phyloP scores from a whole-genome alignment of 192 early-diverging fungal genomes.

The Radiomyces spectabilis region DNA sequence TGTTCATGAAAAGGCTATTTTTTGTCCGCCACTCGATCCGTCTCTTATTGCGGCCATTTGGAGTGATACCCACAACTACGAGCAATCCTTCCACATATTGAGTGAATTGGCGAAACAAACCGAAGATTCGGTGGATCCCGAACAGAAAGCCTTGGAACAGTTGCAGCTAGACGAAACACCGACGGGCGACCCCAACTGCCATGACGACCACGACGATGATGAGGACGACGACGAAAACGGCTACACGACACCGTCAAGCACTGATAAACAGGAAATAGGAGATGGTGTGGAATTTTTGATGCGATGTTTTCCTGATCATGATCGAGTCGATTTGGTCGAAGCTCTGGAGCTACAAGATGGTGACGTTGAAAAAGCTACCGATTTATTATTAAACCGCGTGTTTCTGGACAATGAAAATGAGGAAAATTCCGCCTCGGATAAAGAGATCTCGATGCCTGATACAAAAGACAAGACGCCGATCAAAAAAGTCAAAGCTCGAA shows the following conservation, averaged over 20 bases:
- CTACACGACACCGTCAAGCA: neutral
- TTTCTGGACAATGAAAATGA: neutral
- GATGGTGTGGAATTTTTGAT: slow-evolving; percentile 11
- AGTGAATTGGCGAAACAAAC: slow-evolving; percentile 14
- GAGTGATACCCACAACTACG: slow-evolving; percentile 17
- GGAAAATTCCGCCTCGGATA: no score
- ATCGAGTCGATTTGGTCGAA: neutral
- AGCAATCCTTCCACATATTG: neutral
- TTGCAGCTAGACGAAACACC: neutral
- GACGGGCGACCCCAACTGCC: neutral
- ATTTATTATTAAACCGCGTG: slow-evolving; percentile 4
- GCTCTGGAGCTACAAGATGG: neutral
- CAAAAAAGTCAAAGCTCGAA: no score
- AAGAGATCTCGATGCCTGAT: no score
- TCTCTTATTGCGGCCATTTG: slow-evolving; percentile 20
- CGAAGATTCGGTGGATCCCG: neutral
- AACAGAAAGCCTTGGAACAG: neutral
- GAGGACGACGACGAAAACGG: neutral
- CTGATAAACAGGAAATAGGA: neutral
- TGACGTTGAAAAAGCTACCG: slow-evolving; percentile 7
- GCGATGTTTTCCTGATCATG: slow-evolving; percentile 11
- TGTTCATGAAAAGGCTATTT: no score
- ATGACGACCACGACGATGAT: neutral
- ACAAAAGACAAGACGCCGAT: no score
- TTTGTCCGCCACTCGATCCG: slow-evolving; percentile 21